Base-by-base conservation (phyloP, 805 yeast genomes). In the Wickerhamiella occidentalis region DNA sequence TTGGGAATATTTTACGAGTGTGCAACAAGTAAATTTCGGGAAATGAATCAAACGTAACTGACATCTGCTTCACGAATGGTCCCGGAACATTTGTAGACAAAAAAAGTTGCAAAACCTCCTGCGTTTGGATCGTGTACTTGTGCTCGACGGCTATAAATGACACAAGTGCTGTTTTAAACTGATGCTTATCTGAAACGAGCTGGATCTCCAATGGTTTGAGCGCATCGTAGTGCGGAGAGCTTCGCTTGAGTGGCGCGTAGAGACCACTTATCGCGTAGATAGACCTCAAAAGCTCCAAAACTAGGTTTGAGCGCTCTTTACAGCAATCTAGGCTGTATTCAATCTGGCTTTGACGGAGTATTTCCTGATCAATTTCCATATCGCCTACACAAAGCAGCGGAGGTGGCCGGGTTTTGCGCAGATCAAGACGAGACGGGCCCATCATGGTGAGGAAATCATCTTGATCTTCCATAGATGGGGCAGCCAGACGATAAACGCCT, bases 11-110 rank as follows among this genome's bases (percentile, higher is more conserved):
- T 1, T 47, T 22, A 6, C 56, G 51, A 1, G 46, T 30, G 47
- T 60, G 63, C 6, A 58, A 25, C 11, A 48, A 41, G 33, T 47
- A 51, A 3, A 61, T 40, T 29, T 55, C 61, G 12, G 61, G 58
- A 30, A 60, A 45, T 12, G 52, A 38, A 26, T 40, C 49, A 47
- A 59, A 56, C 8, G 55, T 50, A 8, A 37, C 40, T 9, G 44
- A 26, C 3, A 54, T 51, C 28, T 52, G 52, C 13, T 40, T 40
- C 3, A 53, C 50, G 9, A 40, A 44, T 23, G 41, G 35, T 12
- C 48, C 36, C 23, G 56, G 55, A 13, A 46, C 37, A 6, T 35
- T 11, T 3, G 48, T 19, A 4, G 42, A 18, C 21, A 51, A 15
- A 41, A 56, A 57, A 8, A 53, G 41, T 19, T 41, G 50, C 26